phyloP scores from a whole-genome alignment of 208 protist species.

The Leishmania amazonensis region DNA sequence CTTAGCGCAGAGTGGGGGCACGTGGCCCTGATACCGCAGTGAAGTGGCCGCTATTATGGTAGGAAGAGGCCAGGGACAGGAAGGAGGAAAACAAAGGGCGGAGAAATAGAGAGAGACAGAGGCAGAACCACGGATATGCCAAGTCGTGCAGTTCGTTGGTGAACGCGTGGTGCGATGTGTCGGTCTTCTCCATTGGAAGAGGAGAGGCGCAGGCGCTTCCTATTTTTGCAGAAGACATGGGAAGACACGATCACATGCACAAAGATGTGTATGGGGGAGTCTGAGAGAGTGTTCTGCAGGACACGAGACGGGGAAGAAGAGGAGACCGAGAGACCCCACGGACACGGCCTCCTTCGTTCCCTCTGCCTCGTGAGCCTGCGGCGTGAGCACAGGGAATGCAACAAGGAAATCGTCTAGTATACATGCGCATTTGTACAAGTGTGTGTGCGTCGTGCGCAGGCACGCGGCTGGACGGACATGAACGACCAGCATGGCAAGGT shows the following conservation, averaged over 20 bases:
- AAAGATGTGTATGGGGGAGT: neutral
- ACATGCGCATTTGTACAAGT: neutral
- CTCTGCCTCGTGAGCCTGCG: neutral
- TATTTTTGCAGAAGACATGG: neutral
- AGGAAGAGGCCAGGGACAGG: neutral
- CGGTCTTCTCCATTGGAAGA: neutral
- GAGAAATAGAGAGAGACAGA: neutral
- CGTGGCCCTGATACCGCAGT: neutral
- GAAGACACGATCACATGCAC: neutral
- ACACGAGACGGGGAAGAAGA: neutral
- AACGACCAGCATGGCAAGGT: neutral
- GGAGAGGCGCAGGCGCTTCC: neutral
- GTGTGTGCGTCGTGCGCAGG: neutral
- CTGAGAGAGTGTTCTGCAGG: neutral
- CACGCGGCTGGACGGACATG: neutral
- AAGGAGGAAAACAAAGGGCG: neutral
- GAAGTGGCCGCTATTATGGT: neutral
- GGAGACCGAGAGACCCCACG: neutral
- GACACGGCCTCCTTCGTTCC: neutral
- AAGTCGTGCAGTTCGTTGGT: neutral
- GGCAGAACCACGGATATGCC: neutral
- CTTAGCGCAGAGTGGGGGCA: neutral
- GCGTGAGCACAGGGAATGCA: neutral
- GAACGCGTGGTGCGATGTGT: neutral
- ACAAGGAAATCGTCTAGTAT: neutral